Evolutionary conservation across 1,284 basidiomycete genomes (phyloP).

Genomic region (Quambalaria eucalypti): DNA sequence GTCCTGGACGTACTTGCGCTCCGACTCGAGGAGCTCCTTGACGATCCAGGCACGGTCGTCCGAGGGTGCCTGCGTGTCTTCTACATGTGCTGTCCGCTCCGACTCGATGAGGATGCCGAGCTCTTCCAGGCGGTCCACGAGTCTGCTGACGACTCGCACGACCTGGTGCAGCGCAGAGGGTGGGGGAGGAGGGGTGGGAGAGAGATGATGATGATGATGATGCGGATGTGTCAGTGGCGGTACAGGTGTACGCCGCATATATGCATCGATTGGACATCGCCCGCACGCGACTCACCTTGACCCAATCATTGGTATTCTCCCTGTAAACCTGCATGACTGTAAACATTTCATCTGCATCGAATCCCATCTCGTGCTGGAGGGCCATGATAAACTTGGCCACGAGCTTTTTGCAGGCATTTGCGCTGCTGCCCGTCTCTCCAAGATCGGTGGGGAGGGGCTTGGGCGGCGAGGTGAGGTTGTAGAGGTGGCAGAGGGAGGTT

Average conservation of each 20-base stretch:
- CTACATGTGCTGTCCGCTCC: slow-evolving; percentile 46
- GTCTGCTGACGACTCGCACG: slow-evolving; percentile 77
- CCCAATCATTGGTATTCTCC: slow-evolving; percentile 83
- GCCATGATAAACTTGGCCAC: slow-evolving; percentile 55
- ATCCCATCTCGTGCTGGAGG: slow-evolving; percentile 52
- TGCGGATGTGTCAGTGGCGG: neutral
- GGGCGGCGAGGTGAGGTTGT: slow-evolving; percentile 71
- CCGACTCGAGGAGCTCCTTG: slow-evolving; percentile 80
- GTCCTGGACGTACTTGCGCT: slow-evolving; percentile 96
- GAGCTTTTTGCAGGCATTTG: slow-evolving; percentile 62
- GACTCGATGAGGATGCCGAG: slow-evolving; percentile 59
- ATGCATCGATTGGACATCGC: neutral
- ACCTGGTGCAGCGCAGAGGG: slow-evolving; percentile 56
- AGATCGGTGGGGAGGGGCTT: slow-evolving; percentile 55
- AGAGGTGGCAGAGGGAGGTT: slow-evolving; percentile 85
- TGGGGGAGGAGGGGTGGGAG: slow-evolving; percentile 2
- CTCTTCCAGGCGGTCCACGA: slow-evolving; percentile 71
- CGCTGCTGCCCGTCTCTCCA: slow-evolving; percentile 54
- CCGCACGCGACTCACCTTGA: slow-evolving; percentile 61
- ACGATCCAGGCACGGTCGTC: slow-evolving; percentile 68
- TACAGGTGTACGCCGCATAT: neutral
- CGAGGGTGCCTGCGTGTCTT: slow-evolving; percentile 34
- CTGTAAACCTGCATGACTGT: slow-evolving; percentile 67
- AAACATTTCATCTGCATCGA: slow-evolving; percentile 51
- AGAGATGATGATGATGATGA: too few relatives aligned